These are phyloP conservation scores for Yamadazyma kanchanaburiensis DNA, from an alignment of 1,139 yeast species.

Conservation along the genomic window DNA sequence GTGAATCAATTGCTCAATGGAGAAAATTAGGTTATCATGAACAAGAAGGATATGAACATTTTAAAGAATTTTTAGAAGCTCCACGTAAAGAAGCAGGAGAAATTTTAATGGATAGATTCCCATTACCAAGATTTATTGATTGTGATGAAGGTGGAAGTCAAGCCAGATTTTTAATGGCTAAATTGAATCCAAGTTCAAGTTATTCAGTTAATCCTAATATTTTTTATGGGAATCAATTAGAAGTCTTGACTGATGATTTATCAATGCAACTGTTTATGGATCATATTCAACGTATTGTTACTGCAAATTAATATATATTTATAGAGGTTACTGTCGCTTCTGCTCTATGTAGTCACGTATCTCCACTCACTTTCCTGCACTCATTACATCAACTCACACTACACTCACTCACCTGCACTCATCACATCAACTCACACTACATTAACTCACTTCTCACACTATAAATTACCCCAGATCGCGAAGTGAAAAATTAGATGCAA, in stretches of 20 bases:
- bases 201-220: constrained; percentile 44
- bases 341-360: constrained; percentile 6
- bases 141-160: constrained; percentile 80
- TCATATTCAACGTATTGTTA: constrained; percentile 41
- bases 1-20: constrained; percentile 68
- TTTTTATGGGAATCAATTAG: constrained; percentile 28
- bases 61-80: constrained; percentile 55
- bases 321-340: too few relatives aligned
- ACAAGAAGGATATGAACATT: constrained; percentile 58
- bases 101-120: constrained; percentile 66
- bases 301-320: constrained; percentile 14
- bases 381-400: constrained; percentile 7
- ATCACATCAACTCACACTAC: constrained; percentile 7
- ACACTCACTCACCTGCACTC: constrained; percentile 4
- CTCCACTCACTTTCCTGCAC: constrained; percentile 6
- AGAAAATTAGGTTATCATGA: constrained; percentile 66
- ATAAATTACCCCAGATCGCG: constrained; percentile 2
- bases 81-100: constrained; percentile 73
- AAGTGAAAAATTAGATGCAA: constrained; percentile 2
- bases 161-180: constrained; percentile 72
- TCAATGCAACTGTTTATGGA: constrained; percentile 69
- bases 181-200: constrained; percentile 68
- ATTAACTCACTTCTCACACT: constrained; percentile 9
- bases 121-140: constrained; percentile 92
- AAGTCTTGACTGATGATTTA: constrained; percentile 66